phyloP scores from a whole-genome alignment of 805 yeast species.

The Myxozyma neotropica region DNA sequence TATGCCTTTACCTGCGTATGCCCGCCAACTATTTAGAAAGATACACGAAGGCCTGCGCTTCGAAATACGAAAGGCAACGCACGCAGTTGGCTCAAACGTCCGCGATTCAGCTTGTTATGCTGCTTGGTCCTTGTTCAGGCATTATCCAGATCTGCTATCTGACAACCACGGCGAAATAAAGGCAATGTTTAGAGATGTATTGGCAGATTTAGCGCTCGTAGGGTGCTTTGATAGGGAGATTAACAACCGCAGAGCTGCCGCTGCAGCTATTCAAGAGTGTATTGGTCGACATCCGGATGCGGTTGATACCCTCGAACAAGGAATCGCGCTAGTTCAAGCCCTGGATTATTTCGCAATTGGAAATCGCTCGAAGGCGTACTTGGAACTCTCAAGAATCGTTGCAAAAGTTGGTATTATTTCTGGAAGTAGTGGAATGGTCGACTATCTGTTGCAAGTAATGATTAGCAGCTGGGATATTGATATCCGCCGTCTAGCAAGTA shows the following conservation, averaged over 20 bases:
- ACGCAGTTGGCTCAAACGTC: constrained; percentile 64
- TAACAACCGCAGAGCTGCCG: constrained; percentile 73
- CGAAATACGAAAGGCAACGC: constrained; percentile 57
- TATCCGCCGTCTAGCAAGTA: constrained; percentile 49
- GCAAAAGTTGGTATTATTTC: constrained; percentile 20
- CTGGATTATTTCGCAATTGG: constrained; percentile 58
- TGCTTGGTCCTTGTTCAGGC: constrained; percentile 72
- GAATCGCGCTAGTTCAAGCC: constrained; percentile 54
- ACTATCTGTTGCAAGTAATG: constrained; percentile 43
- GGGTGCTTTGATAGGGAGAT: constrained; percentile 74
- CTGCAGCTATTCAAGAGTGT: constrained; percentile 85
- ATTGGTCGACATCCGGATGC: constrained; percentile 62
- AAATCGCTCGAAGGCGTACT: constrained; percentile 47
- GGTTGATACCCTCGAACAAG: constrained; percentile 38
- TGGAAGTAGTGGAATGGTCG: constrained; percentile 30
- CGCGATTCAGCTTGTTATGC: constrained; percentile 85
- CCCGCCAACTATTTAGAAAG: constrained; percentile 24
- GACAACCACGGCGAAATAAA: constrained; percentile 19
- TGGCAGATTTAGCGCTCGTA: constrained; percentile 51
- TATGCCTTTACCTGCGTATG: constrained; percentile 9
- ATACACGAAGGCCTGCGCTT: constrained; percentile 48
- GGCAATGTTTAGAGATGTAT: constrained; percentile 33
- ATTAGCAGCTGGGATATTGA: constrained; percentile 48
- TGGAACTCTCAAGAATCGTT: constrained; percentile 43
- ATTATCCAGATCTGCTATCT: constrained; percentile 36